Conservation (phyloP, 306 rosid genomes). For the Acacia melanoxylon region DNA sequence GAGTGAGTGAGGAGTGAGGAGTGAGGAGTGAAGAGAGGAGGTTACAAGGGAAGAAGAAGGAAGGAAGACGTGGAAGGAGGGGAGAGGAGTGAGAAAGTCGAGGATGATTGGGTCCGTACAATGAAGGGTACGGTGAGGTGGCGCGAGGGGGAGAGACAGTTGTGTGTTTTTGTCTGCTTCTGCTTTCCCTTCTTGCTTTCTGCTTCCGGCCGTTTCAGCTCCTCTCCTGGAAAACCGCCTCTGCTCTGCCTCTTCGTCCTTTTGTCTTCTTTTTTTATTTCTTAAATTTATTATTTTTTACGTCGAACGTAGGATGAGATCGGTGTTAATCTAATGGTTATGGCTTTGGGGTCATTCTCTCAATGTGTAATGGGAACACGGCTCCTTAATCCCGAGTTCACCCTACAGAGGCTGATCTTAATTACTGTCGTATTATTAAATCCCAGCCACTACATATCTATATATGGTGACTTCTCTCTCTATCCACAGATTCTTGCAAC, state of each 20-base stretch:
- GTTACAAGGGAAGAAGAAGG: constrained; percentile 17
- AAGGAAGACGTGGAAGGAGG: background rate
- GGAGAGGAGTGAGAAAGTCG: constrained; percentile 11
- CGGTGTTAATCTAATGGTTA: background rate
- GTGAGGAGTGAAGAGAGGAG: background rate
- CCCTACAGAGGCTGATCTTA: background rate
- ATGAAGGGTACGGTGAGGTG: constrained; percentile 17
- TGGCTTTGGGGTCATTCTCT: background rate
- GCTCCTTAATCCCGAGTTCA: background rate
- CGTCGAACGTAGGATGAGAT: background rate
- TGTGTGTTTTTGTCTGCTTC: constrained; percentile 1
- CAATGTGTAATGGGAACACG: background rate
- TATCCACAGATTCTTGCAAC: background rate
- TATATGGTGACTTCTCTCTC: background rate
- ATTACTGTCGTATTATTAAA: background rate
- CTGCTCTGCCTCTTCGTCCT: background rate
- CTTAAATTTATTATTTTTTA: background rate
- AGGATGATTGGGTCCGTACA: constrained; percentile 47
- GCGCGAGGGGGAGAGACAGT: constrained; percentile 25
- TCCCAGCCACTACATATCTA: background rate
- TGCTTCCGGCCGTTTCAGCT: constrained; percentile 29
- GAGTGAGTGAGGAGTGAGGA: background rate
- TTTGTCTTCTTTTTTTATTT: background rate
- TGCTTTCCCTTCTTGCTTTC: background rate
- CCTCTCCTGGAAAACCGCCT: background rate